Base-by-base conservation (phyloP, 2,329 filamentous ascomycete genomes). In the Beauveria scarabaeidicola region DNA sequence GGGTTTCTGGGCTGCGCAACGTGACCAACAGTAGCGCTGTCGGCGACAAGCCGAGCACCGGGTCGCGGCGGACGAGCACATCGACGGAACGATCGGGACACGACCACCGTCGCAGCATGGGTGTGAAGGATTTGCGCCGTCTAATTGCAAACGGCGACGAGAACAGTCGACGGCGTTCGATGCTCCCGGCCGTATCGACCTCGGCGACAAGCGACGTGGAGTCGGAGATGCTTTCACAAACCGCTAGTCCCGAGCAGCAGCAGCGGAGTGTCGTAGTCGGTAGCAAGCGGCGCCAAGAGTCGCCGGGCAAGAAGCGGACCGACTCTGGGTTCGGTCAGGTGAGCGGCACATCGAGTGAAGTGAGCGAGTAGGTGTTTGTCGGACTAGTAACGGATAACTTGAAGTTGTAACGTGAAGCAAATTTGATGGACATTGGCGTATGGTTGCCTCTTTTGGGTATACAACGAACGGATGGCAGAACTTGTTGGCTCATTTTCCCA, bases 1-100 rank as follows among this genome's bases (percentile, higher is more conserved):
- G 66, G 3, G 71, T 78, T 3, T 69, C 76, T 3, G 68, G 69
- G 0, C 65, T 75, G 15, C 70, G 69, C 58, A 66, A 70, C 56
- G 67, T 68, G 15, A 66, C 63, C 1, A 68, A 62, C 38, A 64
- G 66, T 15, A 67, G 61, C 27, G 47, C 69, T 6, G 64, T 67
- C 3, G 64, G 21, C 9, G 63, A 9, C 62, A 65, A 23, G 54
- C 50, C 36, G 62, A 54, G 17, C 62, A 62, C 46, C 54, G 57
- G 15, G 64, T 59, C 56, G 3, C 47, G 21, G 10, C 47, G 67
- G 5, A 64, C 61, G n/a, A 61, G 65, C 40, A 65, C 62, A 61
- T 74, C 72, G 3, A 78, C 73, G 23, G 75, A 71, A 9, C 66
- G 64, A 40, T 57, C 65, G 52, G 53, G 69, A 9, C 69, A 70